Conservation (phyloP, 768 basidiomycete genomes). For the Postia placenta region DNA sequence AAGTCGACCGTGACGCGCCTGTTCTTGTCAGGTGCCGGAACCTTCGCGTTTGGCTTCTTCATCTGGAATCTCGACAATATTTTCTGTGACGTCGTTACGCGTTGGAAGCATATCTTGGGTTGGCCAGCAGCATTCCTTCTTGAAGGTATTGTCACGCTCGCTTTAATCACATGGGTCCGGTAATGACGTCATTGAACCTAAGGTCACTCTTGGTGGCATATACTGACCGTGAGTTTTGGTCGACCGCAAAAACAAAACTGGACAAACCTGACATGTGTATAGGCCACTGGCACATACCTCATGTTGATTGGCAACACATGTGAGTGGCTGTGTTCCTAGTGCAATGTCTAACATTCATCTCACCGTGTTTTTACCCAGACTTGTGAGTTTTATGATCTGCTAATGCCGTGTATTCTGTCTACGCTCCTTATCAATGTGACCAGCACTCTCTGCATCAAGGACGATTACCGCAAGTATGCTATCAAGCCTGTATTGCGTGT, state of each 20-base stretch:
- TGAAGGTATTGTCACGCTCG: conserved; percentile 50
- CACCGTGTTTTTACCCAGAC: too few relatives aligned
- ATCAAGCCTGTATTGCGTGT: conserved; percentile 39
- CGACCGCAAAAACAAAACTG: too few relatives aligned
- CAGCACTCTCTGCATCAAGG: conserved; percentile 58
- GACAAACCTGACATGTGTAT: neutral
- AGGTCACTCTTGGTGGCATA: conserved; percentile 77
- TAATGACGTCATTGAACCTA: conserved; percentile 1
- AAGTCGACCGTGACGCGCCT: conserved; percentile 36
- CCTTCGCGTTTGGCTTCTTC: conserved; percentile 61
- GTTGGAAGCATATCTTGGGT: conserved; percentile 48
- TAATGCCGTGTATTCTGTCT: too few relatives aligned
- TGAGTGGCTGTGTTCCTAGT: conserved; percentile 21
- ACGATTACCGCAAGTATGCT: conserved; percentile 44
- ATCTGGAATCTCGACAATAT: conserved; percentile 82
- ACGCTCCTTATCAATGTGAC: neutral
- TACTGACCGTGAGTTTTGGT: conserved; percentile 45
- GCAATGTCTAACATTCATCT: too few relatives aligned
- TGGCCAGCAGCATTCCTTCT: conserved; percentile 65
- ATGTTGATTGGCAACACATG: conserved; percentile 28
- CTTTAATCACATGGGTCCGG: too few relatives aligned
- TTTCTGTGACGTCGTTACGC: conserved; percentile 55
- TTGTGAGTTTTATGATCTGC: too few relatives aligned
- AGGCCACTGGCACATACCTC: conserved; percentile 26
- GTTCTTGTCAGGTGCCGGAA: conserved; percentile 45